Evolutionary conservation across 2,329 filamentous ascomycete species (phyloP), one percentile per base, ranked within the genome.

Genomic region (Boeremia exigua): DNA sequence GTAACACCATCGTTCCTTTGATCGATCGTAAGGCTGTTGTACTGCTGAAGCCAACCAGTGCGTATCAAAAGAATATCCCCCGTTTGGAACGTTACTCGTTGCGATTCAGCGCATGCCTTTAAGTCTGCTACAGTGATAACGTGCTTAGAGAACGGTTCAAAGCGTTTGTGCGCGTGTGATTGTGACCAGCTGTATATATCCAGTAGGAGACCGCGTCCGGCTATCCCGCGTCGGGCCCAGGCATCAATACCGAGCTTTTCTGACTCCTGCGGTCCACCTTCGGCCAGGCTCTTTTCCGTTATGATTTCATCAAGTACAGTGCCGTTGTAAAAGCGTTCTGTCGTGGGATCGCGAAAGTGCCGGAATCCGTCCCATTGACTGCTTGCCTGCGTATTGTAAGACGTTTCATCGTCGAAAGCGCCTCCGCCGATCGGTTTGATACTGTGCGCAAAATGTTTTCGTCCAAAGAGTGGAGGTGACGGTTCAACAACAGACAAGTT

Each of bases 401-500:
- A 58, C 15, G 65, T 42, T n/a, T 63, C 62, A n/a, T 75, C 72
- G 36, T 74, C 71, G 27, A 65, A 63, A 0, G 59, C 62, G 10
- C 63, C 60, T 6, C 55, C 54, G 28, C 54, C 63, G 2, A 63
- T 58, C 2, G 53, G 56, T 14, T 58, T 57, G 32, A 69, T 66
- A 25, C 42, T 44, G 28, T 69, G 63, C 56, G 84, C 77, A 65
- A 89, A 86, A 3, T 77, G 72, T 56, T 82, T 79, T 12, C 86
- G 80, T 53, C 79, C 76, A 70, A 88, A 86, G 68, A 86, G 83
- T 15, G 83, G 78, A 9, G 79, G 68, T 40, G 80, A 72, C 29
- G 79, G 81, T 10, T 82, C 81, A 70, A 85, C 78, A 5, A 88
- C 77, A 0, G 84, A 79, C 79, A 85, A 85, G 73, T 88, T 85